Evolutionary conservation across 2,329 filamentous ascomycete species (phyloP).

Genomic region (Coniochaeta ligniaria): DNA sequence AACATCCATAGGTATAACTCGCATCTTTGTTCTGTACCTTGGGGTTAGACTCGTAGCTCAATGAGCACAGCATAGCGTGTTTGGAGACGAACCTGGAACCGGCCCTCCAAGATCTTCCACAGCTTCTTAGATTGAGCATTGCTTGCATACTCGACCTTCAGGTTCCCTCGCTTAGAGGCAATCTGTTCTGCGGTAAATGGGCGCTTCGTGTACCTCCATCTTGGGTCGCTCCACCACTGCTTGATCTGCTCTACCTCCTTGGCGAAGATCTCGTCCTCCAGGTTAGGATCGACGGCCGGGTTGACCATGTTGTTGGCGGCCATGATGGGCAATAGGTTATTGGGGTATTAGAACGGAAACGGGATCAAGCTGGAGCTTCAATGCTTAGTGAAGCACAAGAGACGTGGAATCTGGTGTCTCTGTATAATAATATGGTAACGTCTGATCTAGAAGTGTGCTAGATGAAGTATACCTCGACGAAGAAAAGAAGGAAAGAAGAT

Average conservation of each 20-base stretch:
- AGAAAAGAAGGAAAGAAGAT: neutral
- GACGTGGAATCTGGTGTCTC: neutral
- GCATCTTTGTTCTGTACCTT: constrained; percentile 63
- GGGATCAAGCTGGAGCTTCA: neutral
- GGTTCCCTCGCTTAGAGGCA: constrained; percentile 84
- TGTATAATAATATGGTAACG: neutral
- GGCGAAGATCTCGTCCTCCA: constrained; percentile 62
- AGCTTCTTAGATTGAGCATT: constrained; percentile 89
- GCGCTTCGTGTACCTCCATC: constrained; percentile 89
- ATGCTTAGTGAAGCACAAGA: neutral
- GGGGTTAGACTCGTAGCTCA: neutral
- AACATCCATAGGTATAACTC: constrained; percentile 92
- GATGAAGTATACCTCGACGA: neutral
- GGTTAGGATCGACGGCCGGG: constrained; percentile 45
- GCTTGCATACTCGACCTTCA: constrained; percentile 88
- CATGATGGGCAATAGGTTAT: constrained; percentile 33
- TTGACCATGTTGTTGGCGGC: constrained; percentile 57
- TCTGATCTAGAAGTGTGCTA: neutral
- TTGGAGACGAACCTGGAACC: constrained; percentile 63
- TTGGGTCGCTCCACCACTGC: constrained; percentile 86
- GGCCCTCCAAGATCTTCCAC: constrained; percentile 79
- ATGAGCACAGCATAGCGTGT: constrained; percentile 16
- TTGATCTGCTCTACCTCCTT: constrained; percentile 84
- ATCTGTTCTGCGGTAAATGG: constrained; percentile 96
- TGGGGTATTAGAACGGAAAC: neutral